Percentiles rank a stretch among this genome's conserved stretches.
Conservation (phyloP, 139 green algal genomes). For the Zygnema circumcarinatum region DNA sequence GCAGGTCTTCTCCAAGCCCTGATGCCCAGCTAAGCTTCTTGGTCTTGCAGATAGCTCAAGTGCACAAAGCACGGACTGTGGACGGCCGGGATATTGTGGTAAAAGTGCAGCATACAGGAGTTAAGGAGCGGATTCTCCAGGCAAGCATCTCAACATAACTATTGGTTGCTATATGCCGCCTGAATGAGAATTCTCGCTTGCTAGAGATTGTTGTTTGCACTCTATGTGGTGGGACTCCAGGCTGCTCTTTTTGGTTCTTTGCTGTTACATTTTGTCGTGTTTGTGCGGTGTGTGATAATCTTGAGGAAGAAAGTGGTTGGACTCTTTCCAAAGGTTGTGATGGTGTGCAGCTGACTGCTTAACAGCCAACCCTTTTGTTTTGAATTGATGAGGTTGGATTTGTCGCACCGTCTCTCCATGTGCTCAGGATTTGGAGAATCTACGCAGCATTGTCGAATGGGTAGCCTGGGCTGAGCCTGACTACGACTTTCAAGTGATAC, state of each 20-base stretch:
- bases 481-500: constrained; percentile 52
- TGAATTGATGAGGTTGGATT: no score
- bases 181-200: neutral
- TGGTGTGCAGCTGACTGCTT: no score
- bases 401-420: no score
- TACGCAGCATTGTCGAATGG: constrained; percentile 54
- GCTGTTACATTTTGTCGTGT: neutral
- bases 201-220: neutral
- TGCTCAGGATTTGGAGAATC: constrained; percentile 59
- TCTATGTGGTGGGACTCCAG: neutral
- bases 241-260: neutral
- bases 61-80: constrained; percentile 81
- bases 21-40: no score
- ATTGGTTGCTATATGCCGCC: neutral
- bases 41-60: constrained; percentile 63
- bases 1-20: no score
- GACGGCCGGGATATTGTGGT: constrained; percentile 85
- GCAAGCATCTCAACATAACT: neutral
- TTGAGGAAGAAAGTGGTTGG: no score
- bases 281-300: neutral
- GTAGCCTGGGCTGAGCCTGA: constrained; percentile 50
- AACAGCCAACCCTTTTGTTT: no score
- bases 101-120: constrained; percentile 95
- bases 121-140: constrained; percentile 74
- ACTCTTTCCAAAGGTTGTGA: no score